Evolutionary conservation across 2,329 filamentous ascomycete genomes (phyloP).

Genomic region (Escovopsis sp.): DNA sequence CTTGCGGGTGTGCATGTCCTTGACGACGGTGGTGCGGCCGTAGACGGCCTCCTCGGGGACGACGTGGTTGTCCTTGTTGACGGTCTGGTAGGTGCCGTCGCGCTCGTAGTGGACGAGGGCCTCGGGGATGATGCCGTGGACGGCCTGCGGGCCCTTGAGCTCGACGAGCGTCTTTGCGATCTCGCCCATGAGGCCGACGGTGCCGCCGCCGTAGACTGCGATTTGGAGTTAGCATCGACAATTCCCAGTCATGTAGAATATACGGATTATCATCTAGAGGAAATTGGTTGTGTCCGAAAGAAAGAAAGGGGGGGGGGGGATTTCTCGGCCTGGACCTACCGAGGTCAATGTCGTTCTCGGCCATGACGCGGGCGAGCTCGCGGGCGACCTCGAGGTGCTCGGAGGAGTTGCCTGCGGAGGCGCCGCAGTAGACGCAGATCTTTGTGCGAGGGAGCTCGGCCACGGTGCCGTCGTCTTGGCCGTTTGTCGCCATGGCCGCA

Average conservation of each 20-base stretch:
- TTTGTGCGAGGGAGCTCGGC: conserved; percentile 36
- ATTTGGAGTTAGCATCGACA: not conserved
- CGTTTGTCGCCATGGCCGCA: conserved; percentile 5
- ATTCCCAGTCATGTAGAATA: too few species aligned
- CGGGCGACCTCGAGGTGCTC: conserved; percentile 67
- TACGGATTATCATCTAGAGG: too few species aligned
- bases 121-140: conserved; percentile 88
- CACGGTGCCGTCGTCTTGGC: conserved; percentile 15
- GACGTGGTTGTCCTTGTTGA: conserved; percentile 33
- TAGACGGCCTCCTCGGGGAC: conserved; percentile 53
- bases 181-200: conserved; percentile 90
- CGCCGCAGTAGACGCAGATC: conserved; percentile 91
- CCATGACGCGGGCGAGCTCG: conserved; percentile 57
- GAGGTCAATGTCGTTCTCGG: conserved; percentile 64
- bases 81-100: conserved; percentile 37
- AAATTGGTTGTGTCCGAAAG: not conserved
- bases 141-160: conserved; percentile 62
- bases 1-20: conserved; percentile 95
- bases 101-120: conserved; percentile 71
- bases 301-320: not conserved
- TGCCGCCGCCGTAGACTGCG: conserved; percentile 88
- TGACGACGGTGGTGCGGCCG: conserved; percentile 74
- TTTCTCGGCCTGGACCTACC: conserved; percentile 24
- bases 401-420: conserved; percentile 57
- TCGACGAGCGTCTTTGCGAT: conserved; percentile 74